Evolutionary conservation across 306 rosid species (phyloP), one percentile per base, ranked within the genome.

Genomic region (Cicer pinnatifidum): DNA sequence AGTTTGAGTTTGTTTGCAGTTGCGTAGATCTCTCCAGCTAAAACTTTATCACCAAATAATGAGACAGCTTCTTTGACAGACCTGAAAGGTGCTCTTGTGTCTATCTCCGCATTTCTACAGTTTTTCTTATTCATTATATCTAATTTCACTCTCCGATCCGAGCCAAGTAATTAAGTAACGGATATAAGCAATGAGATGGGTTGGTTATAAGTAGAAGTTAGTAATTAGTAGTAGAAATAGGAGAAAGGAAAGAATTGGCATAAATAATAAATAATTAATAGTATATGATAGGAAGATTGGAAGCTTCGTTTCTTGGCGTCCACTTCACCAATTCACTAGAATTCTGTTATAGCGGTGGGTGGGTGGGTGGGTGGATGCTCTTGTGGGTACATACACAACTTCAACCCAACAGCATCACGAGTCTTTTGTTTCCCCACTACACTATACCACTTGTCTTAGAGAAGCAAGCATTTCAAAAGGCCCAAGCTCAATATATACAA

Each of bases 271-370:
- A 19, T 19, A 19, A 19, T 23, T 23, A 23, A 23, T 23, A 23
- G 28, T 15, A 46, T 75, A 50, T 43, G 3, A 12, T 23, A 68
- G 13, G 69, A 77, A 48, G 78, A 67, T 65, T 79, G 81, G 84
- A 81, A 83, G 87, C 93, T 93, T 93, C 97, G 84, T 93, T 93
- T 86, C 98, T 91, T 93, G 83, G 96, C 96, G 88, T 93, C 86
- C 96, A 93, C 98, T 93, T 88, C 98, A 93, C 86, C 96, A 93
- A 97, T 93, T 88, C 98, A 93, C 97, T 86, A 71, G 88, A 93
- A 84, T 85, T 89, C 91, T 83, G 91, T 88, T 88, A 67, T 63
- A 33, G 83, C 80, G 95, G 89, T 81, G 89, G 90, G 77, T 69
- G 82, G 78, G 48, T 80, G 63, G 46, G n/a, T n/a, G n/a, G n/a